Conservation (phyloP, 2,329 filamentous ascomycete genomes). For the Botrytis aclada region DNA sequence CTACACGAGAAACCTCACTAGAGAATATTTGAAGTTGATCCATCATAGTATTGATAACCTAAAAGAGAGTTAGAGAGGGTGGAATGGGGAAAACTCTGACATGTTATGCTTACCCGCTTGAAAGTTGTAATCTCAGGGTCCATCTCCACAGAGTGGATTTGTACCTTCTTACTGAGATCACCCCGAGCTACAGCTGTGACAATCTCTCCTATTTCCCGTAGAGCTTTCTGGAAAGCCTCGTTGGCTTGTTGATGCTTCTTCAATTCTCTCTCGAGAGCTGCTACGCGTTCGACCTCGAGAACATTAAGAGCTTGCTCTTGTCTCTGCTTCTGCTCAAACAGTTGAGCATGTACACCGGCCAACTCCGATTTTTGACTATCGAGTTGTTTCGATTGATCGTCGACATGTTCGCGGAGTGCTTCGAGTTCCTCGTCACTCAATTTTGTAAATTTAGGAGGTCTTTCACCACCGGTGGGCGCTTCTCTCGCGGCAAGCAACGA, state of each 20-base stretch:
- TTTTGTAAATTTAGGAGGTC: conserved; percentile 36
- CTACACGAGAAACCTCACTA: conserved; percentile 90
- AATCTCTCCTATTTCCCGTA: conserved; percentile 95
- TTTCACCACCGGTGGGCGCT: conserved; percentile 29
- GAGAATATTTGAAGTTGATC: conserved; percentile 96
- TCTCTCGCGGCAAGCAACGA: conserved; percentile 36
- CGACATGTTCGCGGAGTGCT: conserved; percentile 83
- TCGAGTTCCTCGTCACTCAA: conserved; percentile 80
- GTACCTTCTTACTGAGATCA: conserved; percentile 93
- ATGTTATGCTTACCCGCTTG: conserved; percentile 66
- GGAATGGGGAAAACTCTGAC: not conserved
- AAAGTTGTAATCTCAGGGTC: conserved; percentile 97
- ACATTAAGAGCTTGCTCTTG: conserved; percentile 79
- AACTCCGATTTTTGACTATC: conserved; percentile 84
- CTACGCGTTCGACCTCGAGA: conserved; percentile 83
- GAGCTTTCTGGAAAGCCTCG: conserved; percentile 94
- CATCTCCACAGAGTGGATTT: conserved; percentile 94
- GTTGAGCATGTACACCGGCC: conserved; percentile 77
- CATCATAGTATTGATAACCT: conserved; percentile 93
- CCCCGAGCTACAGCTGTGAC: conserved; percentile 94
- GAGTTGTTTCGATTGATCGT: conserved; percentile 92
- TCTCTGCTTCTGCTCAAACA: conserved; percentile 79
- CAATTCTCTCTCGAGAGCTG: conserved; percentile 84
- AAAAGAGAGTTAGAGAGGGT: conserved; percentile 1
- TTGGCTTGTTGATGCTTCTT: conserved; percentile 98